These are phyloP conservation scores for Yarrowia deformans DNA, from an alignment of 805 yeast genomes.

Conservation along the genomic window DNA sequence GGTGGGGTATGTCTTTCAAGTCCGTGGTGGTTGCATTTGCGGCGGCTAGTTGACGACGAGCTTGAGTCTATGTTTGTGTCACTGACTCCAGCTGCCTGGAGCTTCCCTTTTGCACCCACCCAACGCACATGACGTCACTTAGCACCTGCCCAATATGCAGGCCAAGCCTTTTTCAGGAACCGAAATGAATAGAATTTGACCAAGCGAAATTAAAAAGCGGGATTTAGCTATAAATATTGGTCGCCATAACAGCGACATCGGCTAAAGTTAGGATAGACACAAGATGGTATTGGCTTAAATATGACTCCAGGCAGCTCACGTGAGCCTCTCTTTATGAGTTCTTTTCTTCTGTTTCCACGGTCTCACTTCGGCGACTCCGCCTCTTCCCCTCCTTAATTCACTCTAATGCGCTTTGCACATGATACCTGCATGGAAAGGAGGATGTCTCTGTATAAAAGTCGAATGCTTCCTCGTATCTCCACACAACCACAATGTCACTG, in stretches of 20 bases:
- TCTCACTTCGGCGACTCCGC: slow-evolving; percentile 18
- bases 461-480: background rate
- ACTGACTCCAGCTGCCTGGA: background rate
- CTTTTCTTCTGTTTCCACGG: background rate
- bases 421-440: slow-evolving; percentile 12
- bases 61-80: background rate
- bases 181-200: background rate
- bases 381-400: slow-evolving; percentile 1
- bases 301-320: background rate
- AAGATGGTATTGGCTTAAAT: too few species aligned
- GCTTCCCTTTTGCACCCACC: background rate
- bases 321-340: background rate
- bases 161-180: slow-evolving; percentile 37
- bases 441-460: background rate
- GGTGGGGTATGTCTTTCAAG: background rate
- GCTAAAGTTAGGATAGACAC: background rate
- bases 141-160: slow-evolving; percentile 1
- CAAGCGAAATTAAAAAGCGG: slow-evolving; percentile 9
- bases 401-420: slow-evolving; percentile 16
- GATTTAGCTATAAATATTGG: background rate
- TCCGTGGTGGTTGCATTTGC: background rate
- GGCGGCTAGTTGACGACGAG: background rate
- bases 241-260: background rate
- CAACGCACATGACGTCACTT: background rate
- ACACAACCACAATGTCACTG: slow-evolving; percentile 8